These are phyloP conservation scores for Didymella pinodella DNA, from an alignment of 2,329 filamentous ascomycete species.

Conservation along the genomic window DNA sequence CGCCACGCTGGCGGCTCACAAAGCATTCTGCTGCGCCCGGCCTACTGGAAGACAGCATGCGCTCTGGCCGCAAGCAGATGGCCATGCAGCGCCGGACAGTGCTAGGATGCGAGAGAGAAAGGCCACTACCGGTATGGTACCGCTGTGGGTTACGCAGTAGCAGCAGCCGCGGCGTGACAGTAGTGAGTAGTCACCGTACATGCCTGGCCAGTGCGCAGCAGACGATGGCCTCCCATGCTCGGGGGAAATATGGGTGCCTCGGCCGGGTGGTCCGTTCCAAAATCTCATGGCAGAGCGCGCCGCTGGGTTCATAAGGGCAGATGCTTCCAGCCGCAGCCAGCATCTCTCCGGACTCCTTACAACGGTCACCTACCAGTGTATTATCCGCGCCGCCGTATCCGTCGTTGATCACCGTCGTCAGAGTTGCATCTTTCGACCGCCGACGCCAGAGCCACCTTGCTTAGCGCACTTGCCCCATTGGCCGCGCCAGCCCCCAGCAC, in stretches of 20 bases:
- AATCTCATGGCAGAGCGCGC: neutral
- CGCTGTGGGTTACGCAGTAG: constrained; percentile 12
- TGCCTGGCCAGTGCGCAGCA: neutral
- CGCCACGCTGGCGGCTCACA: constrained; percentile 8
- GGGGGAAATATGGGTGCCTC: constrained; percentile 2
- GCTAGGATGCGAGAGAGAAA: constrained; percentile 1
- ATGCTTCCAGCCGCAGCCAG: neutral
- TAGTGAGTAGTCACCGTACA: constrained; percentile 15
- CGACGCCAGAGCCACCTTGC: constrained; percentile 34
- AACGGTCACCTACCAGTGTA: neutral
- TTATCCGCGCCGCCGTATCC: neutral
- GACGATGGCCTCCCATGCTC: neutral
- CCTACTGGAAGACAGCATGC: constrained; percentile 12
- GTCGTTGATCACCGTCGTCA: constrained; percentile 30
- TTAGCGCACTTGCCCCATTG: constrained; percentile 36
- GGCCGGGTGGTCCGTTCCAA: constrained; percentile 14
- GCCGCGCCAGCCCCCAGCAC: constrained; percentile 29
- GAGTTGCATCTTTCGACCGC: constrained; percentile 35
- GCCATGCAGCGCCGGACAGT: constrained; percentile 13
- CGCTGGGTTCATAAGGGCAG: constrained; percentile 8
- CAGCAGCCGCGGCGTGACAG: constrained; percentile 17
- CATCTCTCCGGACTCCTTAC: neutral
- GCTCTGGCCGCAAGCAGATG: constrained; percentile 16
- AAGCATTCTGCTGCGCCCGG: constrained; percentile 17
- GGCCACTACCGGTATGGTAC: constrained; percentile 6